Conservation (phyloP, 768 basidiomycete genomes). For the Leucocoprinus birnbaumii region DNA sequence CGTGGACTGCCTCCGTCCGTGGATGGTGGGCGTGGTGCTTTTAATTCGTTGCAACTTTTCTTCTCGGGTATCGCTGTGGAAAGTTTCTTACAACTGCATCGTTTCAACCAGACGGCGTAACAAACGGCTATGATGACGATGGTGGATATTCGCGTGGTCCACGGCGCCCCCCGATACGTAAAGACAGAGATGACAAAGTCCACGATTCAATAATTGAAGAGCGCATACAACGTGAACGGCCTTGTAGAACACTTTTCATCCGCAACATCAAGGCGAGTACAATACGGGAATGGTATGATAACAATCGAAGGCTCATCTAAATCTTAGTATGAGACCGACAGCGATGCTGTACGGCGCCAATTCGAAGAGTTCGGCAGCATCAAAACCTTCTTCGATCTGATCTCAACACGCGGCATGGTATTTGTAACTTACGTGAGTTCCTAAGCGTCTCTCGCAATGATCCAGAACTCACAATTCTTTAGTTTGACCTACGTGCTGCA, state of each 20-base stretch:
- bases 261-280: slow-evolving; percentile 94
- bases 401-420: slow-evolving; percentile 95
- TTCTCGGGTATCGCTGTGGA: slow-evolving; percentile 30
- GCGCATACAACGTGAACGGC: slow-evolving; percentile 89
- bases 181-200: slow-evolving; percentile 84
- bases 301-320: slow-evolving; percentile 15
- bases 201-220: slow-evolving; percentile 93
- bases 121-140: slow-evolving; percentile 54
- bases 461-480: slow-evolving; percentile 6
- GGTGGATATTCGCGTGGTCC: slow-evolving; percentile 36
- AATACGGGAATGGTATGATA: neutral
- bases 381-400: slow-evolving; percentile 95
- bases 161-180: slow-evolving; percentile 49
- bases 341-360: slow-evolving; percentile 75
- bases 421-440: slow-evolving; percentile 95
- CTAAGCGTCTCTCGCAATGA: neutral
- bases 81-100: slow-evolving; percentile 48
- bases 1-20: slow-evolving; percentile 30
- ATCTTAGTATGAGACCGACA: slow-evolving; percentile 82
- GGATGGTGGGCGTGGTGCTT: slow-evolving; percentile 45
- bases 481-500: slow-evolving; percentile 94
- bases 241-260: slow-evolving; percentile 94
- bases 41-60: slow-evolving; percentile 36
- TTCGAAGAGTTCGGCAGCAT: slow-evolving; percentile 96
- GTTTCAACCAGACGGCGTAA: slow-evolving; percentile 63